Evolutionary conservation across 306 rosid species (phyloP).

Genomic region (Echinosophora koreensis): DNA sequence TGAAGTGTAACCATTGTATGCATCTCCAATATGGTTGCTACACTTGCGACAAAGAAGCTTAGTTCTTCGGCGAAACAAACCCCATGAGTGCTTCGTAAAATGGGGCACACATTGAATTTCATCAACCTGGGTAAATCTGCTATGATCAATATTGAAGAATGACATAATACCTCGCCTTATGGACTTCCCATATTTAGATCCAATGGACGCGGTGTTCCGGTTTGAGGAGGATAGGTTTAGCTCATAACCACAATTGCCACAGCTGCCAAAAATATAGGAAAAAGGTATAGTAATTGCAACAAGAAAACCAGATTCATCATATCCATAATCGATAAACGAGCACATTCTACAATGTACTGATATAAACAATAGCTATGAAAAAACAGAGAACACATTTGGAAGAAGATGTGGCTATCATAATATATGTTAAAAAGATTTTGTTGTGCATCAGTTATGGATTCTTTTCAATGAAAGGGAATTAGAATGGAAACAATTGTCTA

Average conservation of each 20-base stretch:
- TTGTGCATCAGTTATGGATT: background rate
- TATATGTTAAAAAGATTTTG: background rate
- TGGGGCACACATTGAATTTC: constrained; percentile 80
- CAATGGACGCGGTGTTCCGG: constrained; percentile 77
- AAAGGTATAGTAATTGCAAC: constrained; percentile 22
- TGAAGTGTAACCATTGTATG: constrained; percentile 58
- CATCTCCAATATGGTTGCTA: constrained; percentile 78
- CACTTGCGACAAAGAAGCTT: constrained; percentile 96
- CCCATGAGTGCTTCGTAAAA: constrained; percentile 80
- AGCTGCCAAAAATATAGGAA: constrained; percentile 62
- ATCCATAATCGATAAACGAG: constrained; percentile 7
- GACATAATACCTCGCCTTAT: constrained; percentile 90
- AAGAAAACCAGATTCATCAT: constrained; percentile 14
- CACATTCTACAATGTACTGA: background rate
- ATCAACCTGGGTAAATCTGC: constrained; percentile 91
- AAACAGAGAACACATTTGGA: constrained; percentile 2
- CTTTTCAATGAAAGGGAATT: constrained; percentile 15
- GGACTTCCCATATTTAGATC: constrained; percentile 90
- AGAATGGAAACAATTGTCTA: background rate
- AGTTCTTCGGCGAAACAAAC: constrained; percentile 81
- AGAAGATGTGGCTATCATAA: constrained; percentile 21
- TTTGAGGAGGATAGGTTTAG: constrained; percentile 81
- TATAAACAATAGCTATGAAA: background rate
- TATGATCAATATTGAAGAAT: constrained; percentile 75
- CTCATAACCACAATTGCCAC: constrained; percentile 92